These are phyloP conservation scores for Pichia insulana DNA, from an alignment of 805 yeast genomes.

Conservation along the genomic window DNA sequence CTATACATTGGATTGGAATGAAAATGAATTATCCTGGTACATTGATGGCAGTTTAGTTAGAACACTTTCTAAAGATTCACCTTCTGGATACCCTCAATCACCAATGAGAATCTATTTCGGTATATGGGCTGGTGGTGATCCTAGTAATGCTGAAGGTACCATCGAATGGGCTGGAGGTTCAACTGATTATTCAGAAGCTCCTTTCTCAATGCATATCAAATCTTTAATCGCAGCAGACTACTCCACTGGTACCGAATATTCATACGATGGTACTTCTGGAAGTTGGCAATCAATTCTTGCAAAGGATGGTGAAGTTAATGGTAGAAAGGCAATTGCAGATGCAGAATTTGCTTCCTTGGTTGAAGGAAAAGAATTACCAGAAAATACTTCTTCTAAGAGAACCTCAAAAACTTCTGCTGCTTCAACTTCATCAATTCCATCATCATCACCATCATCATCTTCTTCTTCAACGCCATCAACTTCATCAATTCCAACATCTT, in stretches of 20 bases:
- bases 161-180: slow-evolving; percentile 79
- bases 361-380: slow-evolving; percentile 1
- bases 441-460: no score
- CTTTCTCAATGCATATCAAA: slow-evolving; percentile 60
- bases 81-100: slow-evolving; percentile 81
- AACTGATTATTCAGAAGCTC: slow-evolving; percentile 56
- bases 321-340: slow-evolving; percentile 42
- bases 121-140: slow-evolving; percentile 79
- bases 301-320: slow-evolving; percentile 50
- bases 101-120: slow-evolving; percentile 66
- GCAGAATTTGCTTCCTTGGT: slow-evolving; percentile 33
- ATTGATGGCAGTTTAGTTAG: slow-evolving; percentile 65
- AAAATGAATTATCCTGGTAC: slow-evolving; percentile 56
- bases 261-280: slow-evolving; percentile 49
- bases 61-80: slow-evolving; percentile 42
- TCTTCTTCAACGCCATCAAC: no score
- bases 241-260: slow-evolving; percentile 53
- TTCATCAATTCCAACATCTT: no score
- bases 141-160: slow-evolving; percentile 54
- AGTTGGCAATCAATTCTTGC: slow-evolving; percentile 52
- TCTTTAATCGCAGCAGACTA: slow-evolving; percentile 57
- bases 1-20: slow-evolving; percentile 80
- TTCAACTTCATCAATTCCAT: neutral
- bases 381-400: neutral
- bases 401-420: neutral